Conservation (phyloP, 2,329 filamentous ascomycete genomes). For the Incumbomyces lentus region DNA sequence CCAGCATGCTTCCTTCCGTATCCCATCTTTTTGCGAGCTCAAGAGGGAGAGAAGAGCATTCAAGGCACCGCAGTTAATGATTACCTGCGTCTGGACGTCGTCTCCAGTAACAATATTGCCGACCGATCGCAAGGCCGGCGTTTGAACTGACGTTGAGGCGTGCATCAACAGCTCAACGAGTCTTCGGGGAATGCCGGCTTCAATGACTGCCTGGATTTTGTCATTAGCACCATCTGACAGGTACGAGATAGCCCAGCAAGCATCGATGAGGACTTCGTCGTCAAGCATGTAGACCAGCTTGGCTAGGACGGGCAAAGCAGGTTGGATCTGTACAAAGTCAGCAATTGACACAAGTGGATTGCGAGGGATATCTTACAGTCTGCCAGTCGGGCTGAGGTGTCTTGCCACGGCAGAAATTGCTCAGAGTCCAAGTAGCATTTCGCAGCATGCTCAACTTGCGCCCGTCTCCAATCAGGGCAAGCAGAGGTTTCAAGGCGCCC, state of each 20-base stretch:
- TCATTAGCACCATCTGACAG: slow-evolving; percentile 96
- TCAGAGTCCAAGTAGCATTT: slow-evolving; percentile 97
- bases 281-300: slow-evolving; percentile 98
- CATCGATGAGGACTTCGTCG: slow-evolving; percentile 95
- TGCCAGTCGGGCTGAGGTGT: slow-evolving; percentile 97
- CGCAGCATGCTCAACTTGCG: slow-evolving; percentile 98
- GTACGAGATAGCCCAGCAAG: slow-evolving; percentile 99
- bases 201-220: slow-evolving; percentile 98
- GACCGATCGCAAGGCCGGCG: slow-evolving; percentile 88
- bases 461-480: slow-evolving; percentile 86
- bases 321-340: slow-evolving; percentile 59
- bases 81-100: slow-evolving; percentile 96
- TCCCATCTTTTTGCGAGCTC: slow-evolving; percentile 95
- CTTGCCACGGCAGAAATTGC: slow-evolving; percentile 99
- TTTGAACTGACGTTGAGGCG: slow-evolving; percentile 95
- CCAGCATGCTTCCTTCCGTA: slow-evolving; percentile 99
- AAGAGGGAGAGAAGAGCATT: slow-evolving; percentile 86
- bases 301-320: slow-evolving; percentile 84
- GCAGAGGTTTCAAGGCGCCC: slow-evolving; percentile 80
- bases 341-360: slow-evolving; percentile 16
- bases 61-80: slow-evolving; percentile 95
- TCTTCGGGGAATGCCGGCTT: slow-evolving; percentile 91
- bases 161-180: slow-evolving; percentile 97
- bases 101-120: slow-evolving; percentile 98
- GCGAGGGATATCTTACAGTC: slow-evolving; percentile 56